phyloP scores from a whole-genome alignment of 78 protist species.

The Dictyostelium purpureum region DNA sequence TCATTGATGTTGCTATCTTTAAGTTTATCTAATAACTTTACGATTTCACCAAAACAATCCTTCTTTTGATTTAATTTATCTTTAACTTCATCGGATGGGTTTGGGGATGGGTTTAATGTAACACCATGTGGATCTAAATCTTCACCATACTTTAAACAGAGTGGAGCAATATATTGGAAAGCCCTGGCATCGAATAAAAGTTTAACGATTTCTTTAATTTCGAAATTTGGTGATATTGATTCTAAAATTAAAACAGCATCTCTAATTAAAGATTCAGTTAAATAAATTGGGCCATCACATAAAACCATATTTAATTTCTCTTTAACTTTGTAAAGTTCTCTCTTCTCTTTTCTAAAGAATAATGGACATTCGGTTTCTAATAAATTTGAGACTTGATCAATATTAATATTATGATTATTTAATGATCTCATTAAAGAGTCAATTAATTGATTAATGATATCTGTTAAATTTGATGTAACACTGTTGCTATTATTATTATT shows the following conservation, averaged over 20 bases:
- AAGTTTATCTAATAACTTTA: neutral
- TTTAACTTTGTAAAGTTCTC: constrained; percentile 12
- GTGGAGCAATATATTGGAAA: neutral
- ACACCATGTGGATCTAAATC: constrained; percentile 33
- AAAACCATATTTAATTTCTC: constrained; percentile 1
- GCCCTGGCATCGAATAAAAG: neutral
- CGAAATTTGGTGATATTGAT: constrained; percentile 19
- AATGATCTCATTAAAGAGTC: neutral
- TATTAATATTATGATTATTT: neutral
- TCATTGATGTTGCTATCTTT: neutral
- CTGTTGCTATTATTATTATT: neutral
- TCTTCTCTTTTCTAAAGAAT: constrained; percentile 24
- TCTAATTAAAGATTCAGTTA: constrained; percentile 4
- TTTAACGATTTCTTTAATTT: neutral
- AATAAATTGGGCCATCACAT: neutral
- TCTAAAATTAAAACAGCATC: neutral
- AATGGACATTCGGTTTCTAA: constrained; percentile 44
- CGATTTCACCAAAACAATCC: neutral
- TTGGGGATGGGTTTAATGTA: neutral
- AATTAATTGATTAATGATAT: neutral
- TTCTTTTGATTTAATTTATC: neutral
- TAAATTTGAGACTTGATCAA: constrained; percentile 26
- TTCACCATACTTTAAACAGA: neutral
- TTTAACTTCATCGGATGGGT: neutral
- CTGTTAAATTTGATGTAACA: neutral